phyloP scores from a whole-genome alignment of 768 basidiomycete genomes.

The Mrakia frigida region DNA sequence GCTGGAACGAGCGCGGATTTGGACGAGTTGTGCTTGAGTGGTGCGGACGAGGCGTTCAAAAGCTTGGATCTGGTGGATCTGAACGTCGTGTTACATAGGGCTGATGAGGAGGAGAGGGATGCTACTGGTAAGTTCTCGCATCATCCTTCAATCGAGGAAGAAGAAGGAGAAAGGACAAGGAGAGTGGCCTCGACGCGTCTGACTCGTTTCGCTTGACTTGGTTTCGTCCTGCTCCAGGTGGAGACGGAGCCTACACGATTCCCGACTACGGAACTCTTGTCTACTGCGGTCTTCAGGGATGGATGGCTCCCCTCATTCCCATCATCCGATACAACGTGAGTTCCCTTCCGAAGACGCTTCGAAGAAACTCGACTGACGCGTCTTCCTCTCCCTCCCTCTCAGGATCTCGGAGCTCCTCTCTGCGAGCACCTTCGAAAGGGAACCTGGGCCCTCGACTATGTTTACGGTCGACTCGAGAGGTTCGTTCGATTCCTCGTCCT shows the following conservation, averaged over 20 bases:
- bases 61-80: constrained; percentile 77
- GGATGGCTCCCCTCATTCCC: constrained; percentile 82
- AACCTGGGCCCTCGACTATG: constrained; percentile 87
- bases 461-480: constrained; percentile 62
- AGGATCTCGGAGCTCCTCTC: constrained; percentile 83
- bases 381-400: neutral
- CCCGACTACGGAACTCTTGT: constrained; percentile 67
- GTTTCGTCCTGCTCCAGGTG: constrained; percentile 45
- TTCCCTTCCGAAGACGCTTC: neutral
- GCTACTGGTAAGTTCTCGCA: constrained; percentile 53
- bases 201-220: neutral
- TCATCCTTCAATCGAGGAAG: neutral
- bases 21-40: constrained; percentile 66
- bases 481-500: constrained; percentile 52
- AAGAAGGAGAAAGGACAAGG: no score
- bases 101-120: constrained; percentile 87
- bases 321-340: constrained; percentile 70
- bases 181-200: neutral
- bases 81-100: constrained; percentile 77
- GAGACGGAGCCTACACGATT: constrained; percentile 75
- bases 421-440: constrained; percentile 83
- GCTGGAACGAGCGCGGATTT: constrained; percentile 65
- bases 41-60: constrained; percentile 66
- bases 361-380: neutral
- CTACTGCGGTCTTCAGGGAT: constrained; percentile 94